Conservation (phyloP, 2,329 filamentous ascomycete genomes). For the Didymellaceae sp. region DNA sequence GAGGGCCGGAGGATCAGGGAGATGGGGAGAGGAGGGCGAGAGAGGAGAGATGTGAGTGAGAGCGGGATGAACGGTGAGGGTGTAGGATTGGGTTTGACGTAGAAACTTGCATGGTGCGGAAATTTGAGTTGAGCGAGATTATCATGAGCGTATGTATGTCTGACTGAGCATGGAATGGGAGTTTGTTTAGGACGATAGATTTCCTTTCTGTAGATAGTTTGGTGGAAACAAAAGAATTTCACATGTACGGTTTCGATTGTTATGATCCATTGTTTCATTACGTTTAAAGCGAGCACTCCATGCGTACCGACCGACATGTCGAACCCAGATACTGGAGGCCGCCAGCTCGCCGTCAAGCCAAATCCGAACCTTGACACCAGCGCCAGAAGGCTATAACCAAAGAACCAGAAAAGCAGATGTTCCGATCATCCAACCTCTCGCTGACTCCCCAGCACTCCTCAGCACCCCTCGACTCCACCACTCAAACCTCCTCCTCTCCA, state of each 20-base stretch:
- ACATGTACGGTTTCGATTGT: too few species aligned
- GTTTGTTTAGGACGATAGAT: conserved; percentile 6
- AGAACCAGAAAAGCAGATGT: too few species aligned
- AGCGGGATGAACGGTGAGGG: conserved; percentile 16
- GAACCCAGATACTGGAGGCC: too few species aligned
- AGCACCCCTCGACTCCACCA: background rate
- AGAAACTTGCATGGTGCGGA: background rate
- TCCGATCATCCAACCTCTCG: background rate
- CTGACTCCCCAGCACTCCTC: too few species aligned
- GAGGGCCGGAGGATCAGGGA: conserved; percentile 88
- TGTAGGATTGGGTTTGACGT: conserved; percentile 8
- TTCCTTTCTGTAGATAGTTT: conserved; percentile 16
- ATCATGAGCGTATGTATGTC: background rate
- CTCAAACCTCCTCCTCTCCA: background rate
- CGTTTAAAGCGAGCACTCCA: too few species aligned
- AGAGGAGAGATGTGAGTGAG: conserved; percentile 11
- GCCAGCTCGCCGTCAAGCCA: too few species aligned
- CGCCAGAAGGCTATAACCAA: background rate
- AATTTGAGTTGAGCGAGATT: background rate
- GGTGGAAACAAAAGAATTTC: background rate
- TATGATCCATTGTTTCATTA: too few species aligned
- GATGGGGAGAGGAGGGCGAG: conserved; percentile 56
- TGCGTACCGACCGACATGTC: too few species aligned
- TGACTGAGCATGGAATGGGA: conserved; percentile 5
- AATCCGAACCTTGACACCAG: background rate